phyloP scores from a whole-genome alignment of 2,329 filamentous ascomycete species.

The Pezicula carpinea region DNA sequence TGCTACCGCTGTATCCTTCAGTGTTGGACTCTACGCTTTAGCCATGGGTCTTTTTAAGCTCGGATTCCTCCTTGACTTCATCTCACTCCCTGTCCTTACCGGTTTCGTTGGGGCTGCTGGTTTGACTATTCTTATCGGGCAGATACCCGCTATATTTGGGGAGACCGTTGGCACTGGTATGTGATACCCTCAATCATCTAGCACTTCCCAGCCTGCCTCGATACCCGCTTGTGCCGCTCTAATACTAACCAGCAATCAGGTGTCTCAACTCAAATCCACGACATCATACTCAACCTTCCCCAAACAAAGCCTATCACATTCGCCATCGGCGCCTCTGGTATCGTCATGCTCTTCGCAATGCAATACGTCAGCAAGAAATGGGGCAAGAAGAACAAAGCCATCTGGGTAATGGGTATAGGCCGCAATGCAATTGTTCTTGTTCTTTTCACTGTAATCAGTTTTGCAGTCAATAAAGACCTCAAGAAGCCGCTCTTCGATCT shows the following conservation, averaged over 20 bases:
- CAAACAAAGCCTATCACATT: constrained; percentile 44
- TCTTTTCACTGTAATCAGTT: constrained; percentile 60
- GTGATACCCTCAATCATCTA: not conserved
- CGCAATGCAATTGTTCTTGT: constrained; percentile 57
- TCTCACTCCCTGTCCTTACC: constrained; percentile 58
- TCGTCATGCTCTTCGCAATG: constrained; percentile 50
- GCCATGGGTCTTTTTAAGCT: constrained; percentile 58
- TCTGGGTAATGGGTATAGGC: constrained; percentile 57
- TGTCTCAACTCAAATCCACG: constrained; percentile 50
- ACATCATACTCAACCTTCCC: constrained; percentile 52
- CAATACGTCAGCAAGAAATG: constrained; percentile 46
- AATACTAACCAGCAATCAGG: not conserved
- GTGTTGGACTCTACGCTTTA: constrained; percentile 57
- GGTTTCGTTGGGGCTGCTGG: constrained; percentile 65
- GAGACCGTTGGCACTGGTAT: constrained; percentile 44
- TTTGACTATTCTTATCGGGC: constrained; percentile 60
- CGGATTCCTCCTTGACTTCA: constrained; percentile 62
- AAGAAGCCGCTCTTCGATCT: constrained; percentile 42
- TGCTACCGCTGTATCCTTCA: constrained; percentile 57
- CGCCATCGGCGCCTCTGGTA: constrained; percentile 53
- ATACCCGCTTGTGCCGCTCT: too few relatives aligned
- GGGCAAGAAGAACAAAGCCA: constrained; percentile 51
- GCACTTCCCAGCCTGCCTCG: not conserved
- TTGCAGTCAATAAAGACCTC: constrained; percentile 48
- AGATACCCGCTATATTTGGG: constrained; percentile 39